A percentile compares a stretch with the other conserved stretches of the same genome.
Evolutionary conservation across 345 rosid species (phyloP).

Genomic region (Xanthoceras sorbifolium): DNA sequence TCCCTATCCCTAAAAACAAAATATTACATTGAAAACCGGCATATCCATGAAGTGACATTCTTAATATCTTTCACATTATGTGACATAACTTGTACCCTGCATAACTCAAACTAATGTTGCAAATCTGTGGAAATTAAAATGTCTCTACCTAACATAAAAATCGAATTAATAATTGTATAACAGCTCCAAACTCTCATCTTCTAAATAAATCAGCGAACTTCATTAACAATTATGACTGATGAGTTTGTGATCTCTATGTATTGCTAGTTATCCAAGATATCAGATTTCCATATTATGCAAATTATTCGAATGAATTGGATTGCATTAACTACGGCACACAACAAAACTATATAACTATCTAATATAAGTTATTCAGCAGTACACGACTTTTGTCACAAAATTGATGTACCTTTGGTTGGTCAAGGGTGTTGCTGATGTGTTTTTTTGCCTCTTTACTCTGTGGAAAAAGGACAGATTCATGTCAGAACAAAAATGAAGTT

Average conservation of each 20-base stretch:
- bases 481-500: slow-evolving; percentile 10
- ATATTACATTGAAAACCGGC: slow-evolving; percentile 5
- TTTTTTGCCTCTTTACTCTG: slow-evolving; percentile 72
- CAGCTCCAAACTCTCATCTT: not conserved
- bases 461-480: slow-evolving; percentile 15
- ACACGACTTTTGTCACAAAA: not conserved
- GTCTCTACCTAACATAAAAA: not conserved
- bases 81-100: not conserved
- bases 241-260: not conserved
- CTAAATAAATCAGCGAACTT: not conserved
- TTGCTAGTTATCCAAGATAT: not conserved
- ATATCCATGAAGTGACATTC: not conserved
- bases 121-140: not conserved
- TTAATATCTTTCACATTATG: not conserved
- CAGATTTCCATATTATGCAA: not conserved
- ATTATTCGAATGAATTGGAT: not conserved
- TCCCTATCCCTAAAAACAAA: not conserved
- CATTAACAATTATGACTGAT: not conserved
- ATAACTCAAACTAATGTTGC: not conserved
- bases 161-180: not conserved
- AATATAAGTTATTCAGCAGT: not conserved
- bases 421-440: slow-evolving; percentile 27
- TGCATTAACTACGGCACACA: not conserved
- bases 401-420: slow-evolving; percentile 51
- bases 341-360: not conserved